phyloP scores from a whole-genome alignment of 2,329 filamentous ascomycete genomes.

The Alternaria tenuissima region DNA sequence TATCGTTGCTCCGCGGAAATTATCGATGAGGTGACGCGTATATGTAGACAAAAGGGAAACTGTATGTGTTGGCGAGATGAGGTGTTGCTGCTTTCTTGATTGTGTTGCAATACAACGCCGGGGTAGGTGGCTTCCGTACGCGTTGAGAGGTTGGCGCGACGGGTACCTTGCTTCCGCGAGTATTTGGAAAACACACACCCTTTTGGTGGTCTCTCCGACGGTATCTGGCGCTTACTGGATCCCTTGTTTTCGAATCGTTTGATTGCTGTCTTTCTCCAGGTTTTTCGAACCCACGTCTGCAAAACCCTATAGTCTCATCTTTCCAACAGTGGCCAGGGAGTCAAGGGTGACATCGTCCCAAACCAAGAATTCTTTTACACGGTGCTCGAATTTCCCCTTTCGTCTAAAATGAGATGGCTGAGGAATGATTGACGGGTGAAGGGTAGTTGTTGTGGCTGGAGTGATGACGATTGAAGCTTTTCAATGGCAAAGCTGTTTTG shows the following conservation, averaged over 20 bases:
- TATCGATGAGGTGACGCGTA: background rate
- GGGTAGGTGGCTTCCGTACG: conserved; percentile 15
- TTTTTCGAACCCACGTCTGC: too few relatives aligned
- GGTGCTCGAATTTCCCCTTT: too few relatives aligned
- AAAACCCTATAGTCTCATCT: too few relatives aligned
- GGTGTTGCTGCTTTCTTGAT: background rate
- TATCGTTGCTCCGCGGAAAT: background rate
- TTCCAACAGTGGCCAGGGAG: too few relatives aligned
- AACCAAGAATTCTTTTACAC: too few relatives aligned
- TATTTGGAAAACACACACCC: background rate
- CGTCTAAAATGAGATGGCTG: too few relatives aligned
- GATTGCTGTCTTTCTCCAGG: too few relatives aligned
- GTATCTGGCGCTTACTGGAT: background rate
- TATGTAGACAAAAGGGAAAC: background rate
- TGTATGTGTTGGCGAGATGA: background rate
- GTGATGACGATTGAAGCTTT: too few relatives aligned
- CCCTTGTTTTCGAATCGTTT: background rate
- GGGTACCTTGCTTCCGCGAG: background rate
- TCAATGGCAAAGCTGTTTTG: too few relatives aligned
- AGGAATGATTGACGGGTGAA: too few relatives aligned
- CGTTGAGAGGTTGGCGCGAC: background rate
- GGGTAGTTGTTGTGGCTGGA: too few relatives aligned
- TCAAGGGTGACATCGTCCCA: too few relatives aligned
- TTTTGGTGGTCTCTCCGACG: background rate
- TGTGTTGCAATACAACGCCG: background rate